phyloP scores from a whole-genome alignment of 805 yeast species.

The Novakomyces olei region DNA sequence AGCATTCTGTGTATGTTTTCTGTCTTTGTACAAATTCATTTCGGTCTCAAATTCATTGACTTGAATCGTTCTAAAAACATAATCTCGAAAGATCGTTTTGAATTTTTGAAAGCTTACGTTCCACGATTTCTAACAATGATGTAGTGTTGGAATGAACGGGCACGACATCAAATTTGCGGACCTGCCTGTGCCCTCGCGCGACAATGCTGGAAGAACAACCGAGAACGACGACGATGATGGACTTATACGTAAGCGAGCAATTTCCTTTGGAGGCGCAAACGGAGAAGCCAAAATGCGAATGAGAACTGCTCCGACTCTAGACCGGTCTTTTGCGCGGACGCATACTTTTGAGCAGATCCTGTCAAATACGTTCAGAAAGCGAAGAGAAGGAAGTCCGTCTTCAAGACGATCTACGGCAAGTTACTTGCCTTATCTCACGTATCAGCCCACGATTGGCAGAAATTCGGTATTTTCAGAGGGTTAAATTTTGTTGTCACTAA shows the following conservation, averaged over 20 bases:
- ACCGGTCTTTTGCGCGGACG: not conserved
- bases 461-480: no score
- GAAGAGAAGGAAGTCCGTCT: conserved; percentile 6
- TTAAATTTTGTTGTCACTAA: no score
- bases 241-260: conserved; percentile 22
- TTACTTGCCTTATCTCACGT: conserved; percentile 47
- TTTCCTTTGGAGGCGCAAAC: conserved; percentile 23
- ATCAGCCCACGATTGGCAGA: conserved; percentile 80
- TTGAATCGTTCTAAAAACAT: no score
- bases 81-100: no score
- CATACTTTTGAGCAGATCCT: conserved; percentile 7
- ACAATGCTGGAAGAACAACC: no score
- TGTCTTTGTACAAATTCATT: no score
- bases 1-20: no score
- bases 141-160: no score
- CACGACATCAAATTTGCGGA: not conserved
- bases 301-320: not conserved
- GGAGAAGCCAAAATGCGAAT: conserved; percentile 1
- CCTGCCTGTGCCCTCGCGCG: not conserved
- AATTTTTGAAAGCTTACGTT: no score
- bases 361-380: conserved; percentile 6
- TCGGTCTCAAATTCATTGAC: no score
- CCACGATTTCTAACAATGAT: no score
- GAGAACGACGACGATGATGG: not conserved
- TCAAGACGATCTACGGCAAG: conserved; percentile 18